Conservation (phyloP, 306 rosid species). For the Mimosa bimucronata region DNA sequence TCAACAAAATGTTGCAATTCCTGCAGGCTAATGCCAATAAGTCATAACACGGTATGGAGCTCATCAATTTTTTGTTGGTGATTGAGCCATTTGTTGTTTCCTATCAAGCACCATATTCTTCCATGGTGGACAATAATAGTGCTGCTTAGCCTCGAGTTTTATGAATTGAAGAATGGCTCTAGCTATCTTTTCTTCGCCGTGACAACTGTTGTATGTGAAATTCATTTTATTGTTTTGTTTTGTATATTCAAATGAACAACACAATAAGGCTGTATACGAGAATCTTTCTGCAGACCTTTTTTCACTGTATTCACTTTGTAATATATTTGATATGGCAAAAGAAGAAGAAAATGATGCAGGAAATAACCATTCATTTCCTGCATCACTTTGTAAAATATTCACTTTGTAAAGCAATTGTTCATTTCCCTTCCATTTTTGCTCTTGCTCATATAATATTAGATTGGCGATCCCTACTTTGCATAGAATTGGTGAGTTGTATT, state of each 20-base stretch:
- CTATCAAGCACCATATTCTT: not conserved
- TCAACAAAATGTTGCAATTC: conserved; percentile 24
- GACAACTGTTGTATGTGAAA: conserved; percentile 48
- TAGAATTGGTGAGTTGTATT: not conserved
- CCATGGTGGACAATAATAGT: not conserved
- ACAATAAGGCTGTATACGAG: conserved; percentile 38
- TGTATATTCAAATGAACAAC: conserved; percentile 35
- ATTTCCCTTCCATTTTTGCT: not conserved
- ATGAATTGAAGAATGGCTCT: conserved; percentile 36
- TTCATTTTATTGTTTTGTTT: conserved; percentile 34
- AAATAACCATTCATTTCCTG: conserved; percentile 17
- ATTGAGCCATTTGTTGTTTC: conserved; percentile 36
- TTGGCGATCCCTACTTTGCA: not conserved
- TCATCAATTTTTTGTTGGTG: conserved; percentile 28
- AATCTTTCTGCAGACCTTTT: conserved; percentile 30
- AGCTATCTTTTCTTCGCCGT: conserved; percentile 30
- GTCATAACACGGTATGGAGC: conserved; percentile 45
- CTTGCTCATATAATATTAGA: not conserved
- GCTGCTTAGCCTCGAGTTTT: conserved; percentile 22
- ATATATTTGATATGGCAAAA: not conserved
- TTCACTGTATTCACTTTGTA: conserved; percentile 24
- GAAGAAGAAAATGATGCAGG: not conserved
- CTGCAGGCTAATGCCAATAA: conserved; percentile 90
- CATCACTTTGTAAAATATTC: no score
- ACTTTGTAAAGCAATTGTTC: conserved; percentile 3